Evolutionary conservation across 495 filamentous ascomycete species (phyloP), one percentile per base, ranked within the genome.

Genomic region (Entonaema liquescens): DNA sequence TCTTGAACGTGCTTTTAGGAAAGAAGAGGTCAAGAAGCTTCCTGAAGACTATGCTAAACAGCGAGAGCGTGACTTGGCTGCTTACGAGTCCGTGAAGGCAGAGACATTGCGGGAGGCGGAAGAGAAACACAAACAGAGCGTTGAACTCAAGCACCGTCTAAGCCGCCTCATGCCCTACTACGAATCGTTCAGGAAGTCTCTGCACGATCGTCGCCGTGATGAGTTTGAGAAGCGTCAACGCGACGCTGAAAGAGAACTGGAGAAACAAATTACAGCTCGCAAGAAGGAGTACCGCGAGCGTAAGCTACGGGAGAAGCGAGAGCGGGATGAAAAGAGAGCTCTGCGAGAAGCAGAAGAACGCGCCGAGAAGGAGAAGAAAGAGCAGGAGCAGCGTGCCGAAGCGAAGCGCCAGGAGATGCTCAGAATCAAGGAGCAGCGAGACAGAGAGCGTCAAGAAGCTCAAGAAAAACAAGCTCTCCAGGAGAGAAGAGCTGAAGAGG

Each of bases 191-290:
- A 86, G 90, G 70, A 83, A 90, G 65, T 87, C 91, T 33, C 85
- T 98, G 28, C 90, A 90, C 56, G 90, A 94, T 77, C 90, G 93
- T 76, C 91, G 95, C 70, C 92, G 93, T 75, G 92, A 97, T 72
- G 92, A 98, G 79, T 98, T 98, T 75, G 96, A 98, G 86, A 93
- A 91, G 83, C 89, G 94, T 55, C 90, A 92, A 76, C 92, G 90
- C 80, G 89, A 91, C 73, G 95, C 95, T 31, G 92, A 97, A 84
- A 88, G 89, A 57, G 95, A 98, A 73, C 87, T 96, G 57, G 89
- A 97, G 83, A 89, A 89, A 79, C 92, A 95, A 83, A 94, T 97
- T 83, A 90, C 90, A 59, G 86, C 90, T 68, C 91, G 95, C 69
- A 85, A 90, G 77, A 93, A 92, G 87, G 94, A 97, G 74, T 88